Evolutionary conservation across 2,329 filamentous ascomycete genomes (phyloP).

Genomic region (Beauveria bassiana): DNA sequence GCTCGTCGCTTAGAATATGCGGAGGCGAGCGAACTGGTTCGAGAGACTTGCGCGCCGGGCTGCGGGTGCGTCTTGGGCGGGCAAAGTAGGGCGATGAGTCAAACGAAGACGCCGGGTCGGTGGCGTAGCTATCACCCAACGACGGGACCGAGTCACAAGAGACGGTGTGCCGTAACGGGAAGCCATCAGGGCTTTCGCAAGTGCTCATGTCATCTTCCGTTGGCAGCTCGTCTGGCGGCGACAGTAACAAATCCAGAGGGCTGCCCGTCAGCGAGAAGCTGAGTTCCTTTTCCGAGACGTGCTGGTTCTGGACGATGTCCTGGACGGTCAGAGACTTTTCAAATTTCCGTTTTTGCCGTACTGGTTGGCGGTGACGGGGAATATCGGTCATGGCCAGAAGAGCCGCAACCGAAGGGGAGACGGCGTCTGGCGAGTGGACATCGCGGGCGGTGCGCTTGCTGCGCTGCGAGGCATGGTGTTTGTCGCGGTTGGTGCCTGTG

Average conservation of each 20-base stretch:
- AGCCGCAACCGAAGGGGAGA: constrained; percentile 53
- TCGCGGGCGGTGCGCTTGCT: neutral
- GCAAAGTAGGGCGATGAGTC: constrained; percentile 39
- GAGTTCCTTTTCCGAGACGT: constrained; percentile 51
- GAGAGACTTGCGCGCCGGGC: constrained; percentile 38
- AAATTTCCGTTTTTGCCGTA: constrained; percentile 24
- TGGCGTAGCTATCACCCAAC: constrained; percentile 45
- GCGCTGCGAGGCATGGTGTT: constrained; percentile 9
- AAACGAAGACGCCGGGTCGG: constrained; percentile 40
- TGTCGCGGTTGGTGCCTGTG: constrained; percentile 1
- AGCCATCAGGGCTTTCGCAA: constrained; percentile 46
- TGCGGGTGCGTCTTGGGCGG: constrained; percentile 24
- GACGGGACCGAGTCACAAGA: constrained; percentile 57
- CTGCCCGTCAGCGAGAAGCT: constrained; percentile 45
- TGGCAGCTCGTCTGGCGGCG: constrained; percentile 49
- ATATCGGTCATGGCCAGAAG: constrained; percentile 56
- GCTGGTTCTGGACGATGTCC: constrained; percentile 45
- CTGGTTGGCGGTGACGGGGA: constrained; percentile 37
- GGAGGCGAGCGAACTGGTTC: constrained; percentile 50
- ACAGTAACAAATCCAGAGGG: constrained; percentile 52
- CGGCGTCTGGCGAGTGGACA: constrained; percentile 37
- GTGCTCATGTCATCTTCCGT: constrained; percentile 39
- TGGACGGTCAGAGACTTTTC: constrained; percentile 41
- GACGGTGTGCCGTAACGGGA: constrained; percentile 43
- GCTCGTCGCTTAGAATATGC: constrained; percentile 38